Base-by-base conservation (phyloP, 345 rosid genomes). In the Heritiera littoralis region DNA sequence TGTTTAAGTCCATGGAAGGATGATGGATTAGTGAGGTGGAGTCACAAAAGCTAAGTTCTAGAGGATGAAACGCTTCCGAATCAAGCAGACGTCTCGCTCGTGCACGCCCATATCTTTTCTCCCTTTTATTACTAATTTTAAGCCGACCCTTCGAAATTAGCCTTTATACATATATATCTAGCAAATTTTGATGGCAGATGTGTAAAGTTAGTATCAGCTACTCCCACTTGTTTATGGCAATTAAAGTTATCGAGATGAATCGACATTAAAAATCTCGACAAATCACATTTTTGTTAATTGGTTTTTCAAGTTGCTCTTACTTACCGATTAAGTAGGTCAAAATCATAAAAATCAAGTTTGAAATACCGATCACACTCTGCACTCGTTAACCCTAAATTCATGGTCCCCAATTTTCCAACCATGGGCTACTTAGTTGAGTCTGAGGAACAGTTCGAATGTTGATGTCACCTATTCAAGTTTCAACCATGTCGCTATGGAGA, bases 11-110 rank as follows among this genome's bases (percentile, higher is more conserved):
- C 1, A 30, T 17, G 20, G 28, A 1, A 1, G 55, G 60, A 46
- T 45, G 68, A 60, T 75, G 69, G 78, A 75, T 75, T 75, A 61
- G 61, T 48, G 79, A 76, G 48, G 60, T 76, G 79, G 71, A 76
- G 71, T 76, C 78, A 63, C 71, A 23, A 75, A 30, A 49, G 58
- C 30, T 14, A 5, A 8, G 59, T 63, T 76, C 59, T 48, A 63
- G 78, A 76, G 70, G 78, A 4, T 9, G 68, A 49, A 52, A 64
- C 45, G 41, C 61, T 54, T 72, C 60, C 70, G 0, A 38, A 66
- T 66, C 70, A 66, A 40, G 28, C 49, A 52, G 18, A 66, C 17
- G 12, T 3, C 9, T n/a, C 52, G 76, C 28, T 23, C 28, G 28
- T 23, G 28, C 76, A 72, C 76, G 76, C 64, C n/a, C 58, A 54